Conservation (phyloP, 805 yeast species). For the Hanseniaspora mollemarum region DNA sequence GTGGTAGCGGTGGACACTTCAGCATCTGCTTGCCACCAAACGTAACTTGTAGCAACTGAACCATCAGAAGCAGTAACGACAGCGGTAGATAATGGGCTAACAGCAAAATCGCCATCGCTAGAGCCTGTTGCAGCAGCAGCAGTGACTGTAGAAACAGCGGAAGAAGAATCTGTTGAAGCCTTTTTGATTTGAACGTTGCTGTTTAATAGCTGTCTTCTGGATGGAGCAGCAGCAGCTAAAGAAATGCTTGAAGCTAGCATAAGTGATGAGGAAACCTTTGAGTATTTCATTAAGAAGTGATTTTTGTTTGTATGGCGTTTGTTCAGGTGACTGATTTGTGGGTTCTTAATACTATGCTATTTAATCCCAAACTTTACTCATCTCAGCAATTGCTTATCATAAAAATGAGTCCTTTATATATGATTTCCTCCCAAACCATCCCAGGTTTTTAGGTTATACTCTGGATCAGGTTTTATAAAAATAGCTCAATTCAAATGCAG, state of each 20-base stretch:
- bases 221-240: not conserved
- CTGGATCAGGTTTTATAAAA: not conserved
- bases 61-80: not conserved
- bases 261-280: not conserved
- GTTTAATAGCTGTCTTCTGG: constrained; percentile 1
- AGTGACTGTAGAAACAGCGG: not conserved
- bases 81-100: not conserved
- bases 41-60: not conserved
- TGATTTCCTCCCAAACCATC: not conserved
- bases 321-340: too few relatives aligned
- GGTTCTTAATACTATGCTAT: too few relatives aligned
- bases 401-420: not conserved
- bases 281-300: constrained; percentile 5
- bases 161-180: not conserved
- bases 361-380: too few relatives aligned
- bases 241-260: constrained; percentile 9
- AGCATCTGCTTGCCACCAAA: constrained; percentile 13
- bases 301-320: not conserved
- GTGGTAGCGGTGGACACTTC: not conserved
- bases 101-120: not conserved
- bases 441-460: too few relatives aligned
- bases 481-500: not conserved
- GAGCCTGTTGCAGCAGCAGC: not conserved
- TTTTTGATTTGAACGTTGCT: constrained; percentile 5
- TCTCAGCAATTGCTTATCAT: too few relatives aligned